A percentile compares a stretch with the other conserved stretches of the same genome.
Evolutionary conservation across 805 yeast genomes (phyloP).

Genomic region (Tetrapisispora pingtungensis): DNA sequence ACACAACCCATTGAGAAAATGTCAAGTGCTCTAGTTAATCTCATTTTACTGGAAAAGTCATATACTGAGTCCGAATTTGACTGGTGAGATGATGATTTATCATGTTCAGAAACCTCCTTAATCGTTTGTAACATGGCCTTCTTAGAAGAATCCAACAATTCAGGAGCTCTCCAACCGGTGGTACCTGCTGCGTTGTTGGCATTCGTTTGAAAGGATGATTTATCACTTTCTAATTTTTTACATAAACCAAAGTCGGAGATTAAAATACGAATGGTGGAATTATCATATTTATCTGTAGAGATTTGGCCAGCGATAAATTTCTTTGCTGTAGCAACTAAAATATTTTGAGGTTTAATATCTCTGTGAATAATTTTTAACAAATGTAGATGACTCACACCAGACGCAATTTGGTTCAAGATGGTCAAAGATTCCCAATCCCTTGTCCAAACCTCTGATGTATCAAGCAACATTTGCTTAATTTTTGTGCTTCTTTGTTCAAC

Average conservation of each 20-base stretch:
- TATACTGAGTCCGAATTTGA: slow-evolving; percentile 14
- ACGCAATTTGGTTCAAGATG: slow-evolving; percentile 63
- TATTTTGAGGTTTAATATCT: slow-evolving; percentile 91
- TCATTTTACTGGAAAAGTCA: slow-evolving; percentile 38
- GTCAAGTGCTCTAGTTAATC: slow-evolving; percentile 83
- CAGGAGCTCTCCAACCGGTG: slow-evolving; percentile 98
- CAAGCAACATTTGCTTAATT: slow-evolving; percentile 9
- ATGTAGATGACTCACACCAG: slow-evolving; percentile 81
- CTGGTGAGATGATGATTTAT: background rate
- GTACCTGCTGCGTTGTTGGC: slow-evolving; percentile 87
- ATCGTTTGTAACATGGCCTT: background rate
- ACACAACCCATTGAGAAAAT: slow-evolving; percentile 93
- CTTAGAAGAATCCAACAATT: slow-evolving; percentile 37
- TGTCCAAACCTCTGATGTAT: slow-evolving; percentile 20
- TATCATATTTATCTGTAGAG: slow-evolving; percentile 19
- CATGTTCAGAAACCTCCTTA: slow-evolving; percentile 2
- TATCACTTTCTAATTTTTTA: slow-evolving; percentile 82
- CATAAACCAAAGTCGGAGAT: slow-evolving; percentile 96
- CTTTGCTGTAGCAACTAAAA: slow-evolving; percentile 67
- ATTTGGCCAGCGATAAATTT: slow-evolving; percentile 20
- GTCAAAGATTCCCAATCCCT: slow-evolving; percentile 17
- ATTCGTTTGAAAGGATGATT: slow-evolving; percentile 87
- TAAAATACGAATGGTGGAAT: slow-evolving; percentile 47
- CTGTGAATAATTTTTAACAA: slow-evolving; percentile 87
- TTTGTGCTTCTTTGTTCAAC: slow-evolving; percentile 41